Evolutionary conservation across 306 rosid genomes (phyloP), one percentile per base, ranked within the genome.

Genomic region (Lagenaria siceraria): DNA sequence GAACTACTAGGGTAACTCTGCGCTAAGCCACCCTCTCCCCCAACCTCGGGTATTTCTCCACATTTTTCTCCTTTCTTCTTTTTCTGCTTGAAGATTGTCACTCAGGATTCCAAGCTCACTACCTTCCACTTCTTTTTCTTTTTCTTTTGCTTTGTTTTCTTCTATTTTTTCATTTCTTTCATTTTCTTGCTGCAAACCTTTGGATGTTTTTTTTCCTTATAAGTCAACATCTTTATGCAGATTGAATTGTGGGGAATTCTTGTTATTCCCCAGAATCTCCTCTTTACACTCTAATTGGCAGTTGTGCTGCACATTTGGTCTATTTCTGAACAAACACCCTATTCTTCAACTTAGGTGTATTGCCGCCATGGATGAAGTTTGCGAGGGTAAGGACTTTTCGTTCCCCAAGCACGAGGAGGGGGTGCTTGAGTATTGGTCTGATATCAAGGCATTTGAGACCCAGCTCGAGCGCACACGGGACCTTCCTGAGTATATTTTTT

Each of bases 371-470:
- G 97, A 95, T 4, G 97, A 95, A 22, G 97, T 90, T 2, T 86
- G 91, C 83, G 98, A 95, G 74, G 96, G 98, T 9, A 92, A 90
- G 76, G 95, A 92, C 64, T 92, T 95, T 86, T 86, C 93, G 7
- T 95, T 92, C 79, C 82, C 97, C 5, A 86, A 86, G 63, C 85
- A 88, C 35, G 98, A 95, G 75, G 98, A 95, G 84, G 78, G 25
- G 42, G 85, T 90, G 31, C 97, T 92, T 9, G 46, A 83, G 0
- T 64, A 85, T 8, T 95, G 98, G 98, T 83, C 91, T 3, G 62
- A 80, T 48, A 87, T 90, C 79, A 86, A 90, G 43, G 97, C 98
- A 19, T 95, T 95, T 83, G 84, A 92, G 54, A 90, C 93, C 4
- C 98, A 95, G 61, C 52, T 92, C 9, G 63, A 79, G 5, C 97